Conservation (phyloP, 176 grass and related monocot genomes). For the Bothriochloa decipiens region DNA sequence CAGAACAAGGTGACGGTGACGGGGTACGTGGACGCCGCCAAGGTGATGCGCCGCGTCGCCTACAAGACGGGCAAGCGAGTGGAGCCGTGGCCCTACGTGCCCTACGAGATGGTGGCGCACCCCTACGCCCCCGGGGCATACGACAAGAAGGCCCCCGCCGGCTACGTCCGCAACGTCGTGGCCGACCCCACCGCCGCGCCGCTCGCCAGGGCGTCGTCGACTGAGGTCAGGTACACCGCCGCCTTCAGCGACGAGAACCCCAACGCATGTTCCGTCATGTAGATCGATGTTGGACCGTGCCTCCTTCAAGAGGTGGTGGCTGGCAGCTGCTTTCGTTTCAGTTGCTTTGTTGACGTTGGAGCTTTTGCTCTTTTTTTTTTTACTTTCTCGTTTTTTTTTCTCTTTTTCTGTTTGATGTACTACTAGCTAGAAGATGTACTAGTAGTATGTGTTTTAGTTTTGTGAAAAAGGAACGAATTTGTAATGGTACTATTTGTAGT, state of each 20-base stretch:
- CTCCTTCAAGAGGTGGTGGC: too few relatives aligned
- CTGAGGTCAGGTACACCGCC: slow-evolving; percentile 61
- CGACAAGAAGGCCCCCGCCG: slow-evolving; percentile 70
- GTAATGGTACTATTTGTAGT: not conserved
- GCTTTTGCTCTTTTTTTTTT: not conserved
- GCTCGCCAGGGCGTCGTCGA: slow-evolving; percentile 69
- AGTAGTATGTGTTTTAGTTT: not conserved
- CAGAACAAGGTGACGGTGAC: slow-evolving; percentile 83
- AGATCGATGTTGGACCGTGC: not conserved
- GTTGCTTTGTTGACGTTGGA: not conserved
- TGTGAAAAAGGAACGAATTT: not conserved
- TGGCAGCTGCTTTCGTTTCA: too few relatives aligned
- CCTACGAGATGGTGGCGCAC: slow-evolving; percentile 73
- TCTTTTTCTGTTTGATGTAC: not conserved
- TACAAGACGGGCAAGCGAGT: slow-evolving; percentile 78
- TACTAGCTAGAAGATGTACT: not conserved
- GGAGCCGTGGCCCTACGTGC: slow-evolving; percentile 87
- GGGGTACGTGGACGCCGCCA: slow-evolving; percentile 71
- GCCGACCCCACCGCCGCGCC: slow-evolving; percentile 62
- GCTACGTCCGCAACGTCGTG: slow-evolving; percentile 75
- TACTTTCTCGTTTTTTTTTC: too few relatives aligned
- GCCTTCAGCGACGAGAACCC: slow-evolving; percentile 94
- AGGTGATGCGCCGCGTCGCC: slow-evolving; percentile 65
- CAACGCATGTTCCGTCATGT: slow-evolving; percentile 81
- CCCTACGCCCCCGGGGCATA: slow-evolving; percentile 82